Evolutionary conservation across 1,284 basidiomycete species (phyloP), one percentile per base, ranked within the genome.

Genomic region (Bondarzewia mesenterica): DNA sequence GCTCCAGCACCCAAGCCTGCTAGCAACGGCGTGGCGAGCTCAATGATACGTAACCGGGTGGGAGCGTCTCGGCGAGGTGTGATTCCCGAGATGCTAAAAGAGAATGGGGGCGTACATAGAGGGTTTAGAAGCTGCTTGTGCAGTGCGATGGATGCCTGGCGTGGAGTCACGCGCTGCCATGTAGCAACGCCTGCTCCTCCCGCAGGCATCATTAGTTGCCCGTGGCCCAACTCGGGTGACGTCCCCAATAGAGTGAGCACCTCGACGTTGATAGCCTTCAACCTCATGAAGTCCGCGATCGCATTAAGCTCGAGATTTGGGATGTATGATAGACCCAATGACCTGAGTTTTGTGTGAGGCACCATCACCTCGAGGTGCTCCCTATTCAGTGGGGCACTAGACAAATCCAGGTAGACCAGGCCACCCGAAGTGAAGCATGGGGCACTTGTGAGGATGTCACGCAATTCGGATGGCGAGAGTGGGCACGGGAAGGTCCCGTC

Each of bases 391-490:
- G 84, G 84, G 5, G 89, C 75, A 50, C 89, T 90, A 8, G 93
- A 94, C 16, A 99, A 65, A 64, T 99, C 95, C 51, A 99, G 78
- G 66, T 94, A 97, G 15, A 83, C 75, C 40, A 98, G 71, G 47
- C 78, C 66, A 15, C 91, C 90, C 27, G 74, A 80, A 12, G 71
- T 69, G 71, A 99, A 88, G 61, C 89, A 92, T 0, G 93, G 93
- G 0, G 93, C 93, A 15, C 68, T 65, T 1, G 75, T 72, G 48
- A 98, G 64, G 46, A 98, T 80, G 20, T 78, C 73, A 20, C 66
- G 58, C 26, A 97, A 73, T 52, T 97, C 85, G 18, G 80, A 75
- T 36, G 70, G 68, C 7, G 78, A 77, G 25, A 99, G 72, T 0
- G 89, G 81, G n/a, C 86, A 91, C 0, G 82, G 76, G 65, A 90